Conservation (phyloP, 202 grass and related monocot genomes). For the Schoenoplectus tabernaemontani region DNA sequence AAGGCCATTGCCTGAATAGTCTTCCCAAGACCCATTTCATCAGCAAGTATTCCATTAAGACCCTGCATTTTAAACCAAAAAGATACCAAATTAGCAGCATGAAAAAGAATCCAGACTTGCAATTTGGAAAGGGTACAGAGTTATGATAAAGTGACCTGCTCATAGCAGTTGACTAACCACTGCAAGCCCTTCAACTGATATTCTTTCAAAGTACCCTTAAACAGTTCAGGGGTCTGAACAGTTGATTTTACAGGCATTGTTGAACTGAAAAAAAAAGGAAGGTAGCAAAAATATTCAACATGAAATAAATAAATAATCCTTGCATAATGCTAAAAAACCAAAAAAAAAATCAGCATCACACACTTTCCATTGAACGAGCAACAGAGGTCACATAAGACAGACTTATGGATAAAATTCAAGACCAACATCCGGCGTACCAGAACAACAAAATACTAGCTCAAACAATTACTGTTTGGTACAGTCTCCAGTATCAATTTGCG, state of each 20-base stretch:
- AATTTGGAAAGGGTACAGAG: not conserved
- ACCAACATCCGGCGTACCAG: not conserved
- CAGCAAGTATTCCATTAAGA: constrained; percentile 99
- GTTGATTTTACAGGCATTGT: constrained; percentile 96
- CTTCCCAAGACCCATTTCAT: constrained; percentile 99
- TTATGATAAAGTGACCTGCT: constrained; percentile 56
- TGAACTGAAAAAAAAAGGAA: constrained; percentile 51
- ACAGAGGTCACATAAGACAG: not conserved
- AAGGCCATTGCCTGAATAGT: constrained; percentile 99
- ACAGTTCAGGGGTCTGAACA: constrained; percentile 86
- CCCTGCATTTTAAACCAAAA: constrained; percentile 40
- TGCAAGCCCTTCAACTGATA: constrained; percentile 97
- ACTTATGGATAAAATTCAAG: not conserved
- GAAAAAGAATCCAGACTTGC: not conserved
- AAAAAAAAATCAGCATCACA: constrained; percentile 26
- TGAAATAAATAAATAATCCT: not conserved
- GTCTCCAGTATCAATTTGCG: too few species aligned
- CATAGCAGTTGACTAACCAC: constrained; percentile 99
- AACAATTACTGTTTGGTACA: too few species aligned
- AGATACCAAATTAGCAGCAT: constrained; percentile 25
- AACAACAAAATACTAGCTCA: too few species aligned
- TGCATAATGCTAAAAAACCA: not conserved
- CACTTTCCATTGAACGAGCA: constrained; percentile 5
- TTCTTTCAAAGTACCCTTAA: constrained; percentile 95
- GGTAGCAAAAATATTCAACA: not conserved